A percentile compares a stretch with the other conserved stretches of the same genome.
Conservation (phyloP, 441 rosid species). For the Metrosideros polymorpha region DNA sequence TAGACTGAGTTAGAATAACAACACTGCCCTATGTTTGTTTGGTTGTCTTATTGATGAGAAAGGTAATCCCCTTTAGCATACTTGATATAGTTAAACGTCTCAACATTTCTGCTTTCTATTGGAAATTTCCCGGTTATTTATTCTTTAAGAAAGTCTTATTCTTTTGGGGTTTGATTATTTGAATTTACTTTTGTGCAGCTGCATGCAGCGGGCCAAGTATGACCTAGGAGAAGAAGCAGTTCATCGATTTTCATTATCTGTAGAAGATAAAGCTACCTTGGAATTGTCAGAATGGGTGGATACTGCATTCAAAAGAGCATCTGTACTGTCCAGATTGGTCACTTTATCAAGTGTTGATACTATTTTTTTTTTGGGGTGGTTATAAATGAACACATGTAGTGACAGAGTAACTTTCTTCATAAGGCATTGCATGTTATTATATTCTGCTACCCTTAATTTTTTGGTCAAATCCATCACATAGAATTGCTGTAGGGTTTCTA, state of each 20-base stretch:
- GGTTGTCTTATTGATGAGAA: background rate
- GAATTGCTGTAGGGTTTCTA: background rate
- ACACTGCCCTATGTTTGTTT: background rate
- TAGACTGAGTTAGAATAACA: background rate
- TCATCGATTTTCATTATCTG: conserved; percentile 90
- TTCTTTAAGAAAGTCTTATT: background rate
- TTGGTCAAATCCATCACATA: background rate
- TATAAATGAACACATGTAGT: background rate
- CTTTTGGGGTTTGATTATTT: background rate
- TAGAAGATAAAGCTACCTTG: conserved; percentile 97
- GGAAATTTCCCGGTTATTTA: background rate
- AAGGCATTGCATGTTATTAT: background rate
- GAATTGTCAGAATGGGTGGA: conserved; percentile 99
- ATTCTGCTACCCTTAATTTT: background rate
- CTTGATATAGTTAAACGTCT: background rate
- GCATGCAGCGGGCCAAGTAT: conserved; percentile 96
- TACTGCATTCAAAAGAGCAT: conserved; percentile 62
- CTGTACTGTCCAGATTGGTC: conserved; percentile 46
- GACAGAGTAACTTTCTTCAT: background rate
- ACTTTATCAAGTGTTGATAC: background rate
- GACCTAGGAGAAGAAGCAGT: conserved; percentile 98
- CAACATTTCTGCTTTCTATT: background rate
- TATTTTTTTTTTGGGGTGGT: background rate
- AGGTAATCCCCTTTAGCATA: background rate
- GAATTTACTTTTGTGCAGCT: conserved; percentile 42